Percentiles rank a stretch among this genome's conserved stretches.
phyloP scores from a whole-genome alignment of 257 asterid species.

The Eucommia ulmoides region DNA sequence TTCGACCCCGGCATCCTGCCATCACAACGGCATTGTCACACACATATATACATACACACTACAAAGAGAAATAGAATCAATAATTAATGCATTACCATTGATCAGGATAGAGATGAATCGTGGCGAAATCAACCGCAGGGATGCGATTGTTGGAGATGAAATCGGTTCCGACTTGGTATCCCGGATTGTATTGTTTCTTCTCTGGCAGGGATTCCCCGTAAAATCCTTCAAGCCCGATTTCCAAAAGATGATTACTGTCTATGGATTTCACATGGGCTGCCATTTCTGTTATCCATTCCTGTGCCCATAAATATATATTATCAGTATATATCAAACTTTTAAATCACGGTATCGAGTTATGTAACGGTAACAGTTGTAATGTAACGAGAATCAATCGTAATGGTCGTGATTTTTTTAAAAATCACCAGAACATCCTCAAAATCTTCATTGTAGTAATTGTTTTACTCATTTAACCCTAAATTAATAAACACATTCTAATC shows the following conservation, averaged over 20 bases:
- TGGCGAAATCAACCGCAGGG: background rate
- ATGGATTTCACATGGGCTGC: background rate
- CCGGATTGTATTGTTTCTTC: background rate
- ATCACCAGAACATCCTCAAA: too few relatives aligned
- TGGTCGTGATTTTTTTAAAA: too few relatives aligned
- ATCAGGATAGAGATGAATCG: background rate
- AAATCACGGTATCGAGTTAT: too few relatives aligned
- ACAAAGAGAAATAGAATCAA: background rate
- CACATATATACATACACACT: background rate
- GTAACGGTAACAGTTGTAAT: too few relatives aligned
- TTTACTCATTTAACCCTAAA: too few relatives aligned
- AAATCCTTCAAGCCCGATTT: background rate
- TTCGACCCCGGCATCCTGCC: background rate
- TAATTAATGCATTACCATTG: background rate
- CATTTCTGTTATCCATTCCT: background rate
- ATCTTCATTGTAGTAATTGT: too few relatives aligned
- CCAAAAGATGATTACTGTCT: background rate
- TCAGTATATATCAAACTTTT: background rate
- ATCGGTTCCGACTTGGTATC: background rate
- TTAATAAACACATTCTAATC: too few relatives aligned
- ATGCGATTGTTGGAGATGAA: background rate
- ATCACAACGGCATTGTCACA: background rate
- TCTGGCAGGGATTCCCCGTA: background rate
- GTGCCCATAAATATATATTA: too few relatives aligned
- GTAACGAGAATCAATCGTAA: too few relatives aligned